Evolutionary conservation across 176 grass and related monocot species (phyloP), one percentile per base, ranked within the genome.

Genomic region (Carex parvula): DNA sequence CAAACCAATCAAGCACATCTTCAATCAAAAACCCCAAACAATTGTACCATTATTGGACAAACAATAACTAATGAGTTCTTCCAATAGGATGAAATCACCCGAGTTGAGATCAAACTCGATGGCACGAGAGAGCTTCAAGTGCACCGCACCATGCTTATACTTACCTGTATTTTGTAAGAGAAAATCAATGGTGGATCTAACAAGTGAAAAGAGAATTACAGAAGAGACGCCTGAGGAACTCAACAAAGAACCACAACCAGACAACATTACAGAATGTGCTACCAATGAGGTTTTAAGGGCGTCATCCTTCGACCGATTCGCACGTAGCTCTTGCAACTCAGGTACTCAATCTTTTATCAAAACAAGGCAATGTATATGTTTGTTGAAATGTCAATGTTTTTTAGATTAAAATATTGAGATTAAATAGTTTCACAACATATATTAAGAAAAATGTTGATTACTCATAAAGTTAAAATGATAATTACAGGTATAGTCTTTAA

Each of bases 71-170:
- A 62, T 10, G 60, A 62, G 7, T 62, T 62, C 60, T 24, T 62
- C n/a, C 60, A 62, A 62, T 62, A 62, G 60, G 60, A 10, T 20
- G 0, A n/a, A 61, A n/a, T 20, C 59, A 61, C 20, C 17, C 2
- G 59, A 22, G n/a, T 21, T 60, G 58, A 90, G 88, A 80, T 84
- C 86, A 21, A 88, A 84, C 37, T 80, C 62, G 4, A 84, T 72
- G 2, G 16, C 87, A 21, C 84, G 82, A 71, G 72, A 91, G 2
- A 87, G 81, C 8, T 46, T 39, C 55, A 53, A 3, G 39, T 54
- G 62, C 55, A 48, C 7, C 21, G 41, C 17, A 20, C 18, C 41
- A 54, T 76, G 71, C 71, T 76, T 76, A 50, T 76, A 76, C 30
- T 81, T 81, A 15, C 30, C 30, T 63, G 32, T 14, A 11, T 63